Conservation (phyloP, 768 basidiomycete species). For the Mycena vulgaris region DNA sequence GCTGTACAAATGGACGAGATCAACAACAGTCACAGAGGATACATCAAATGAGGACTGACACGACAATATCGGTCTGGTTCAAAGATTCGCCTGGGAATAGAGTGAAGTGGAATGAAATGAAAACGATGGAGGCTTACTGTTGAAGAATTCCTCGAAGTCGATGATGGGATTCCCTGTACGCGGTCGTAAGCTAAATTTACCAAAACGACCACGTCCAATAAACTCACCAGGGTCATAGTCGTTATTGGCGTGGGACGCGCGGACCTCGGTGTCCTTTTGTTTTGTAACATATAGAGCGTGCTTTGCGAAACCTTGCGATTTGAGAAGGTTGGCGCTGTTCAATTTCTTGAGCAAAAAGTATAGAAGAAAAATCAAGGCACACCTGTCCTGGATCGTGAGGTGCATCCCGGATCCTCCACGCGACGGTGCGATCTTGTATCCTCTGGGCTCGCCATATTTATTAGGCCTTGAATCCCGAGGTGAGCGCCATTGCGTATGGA, state of each 20-base stretch:
- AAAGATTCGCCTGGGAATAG: conserved; percentile 28
- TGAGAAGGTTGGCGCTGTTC: conserved; percentile 52
- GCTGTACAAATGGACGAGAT: conserved; percentile 57
- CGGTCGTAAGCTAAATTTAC: neutral
- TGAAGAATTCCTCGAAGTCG: conserved; percentile 66
- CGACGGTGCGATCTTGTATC: conserved; percentile 67
- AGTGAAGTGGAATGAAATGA: conserved; percentile 33
- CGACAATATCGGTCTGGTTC: conserved; percentile 39
- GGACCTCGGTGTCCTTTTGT: conserved; percentile 67
- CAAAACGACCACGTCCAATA: neutral
- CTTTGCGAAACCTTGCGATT: conserved; percentile 69
- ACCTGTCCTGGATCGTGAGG: conserved; percentile 47
- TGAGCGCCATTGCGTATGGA: neutral
- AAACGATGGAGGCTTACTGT: conserved; percentile 54
- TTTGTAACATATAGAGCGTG: conserved; percentile 64
- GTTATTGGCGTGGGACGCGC: conserved; percentile 63
- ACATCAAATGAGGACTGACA: conserved; percentile 39
- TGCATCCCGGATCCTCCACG: conserved; percentile 38
- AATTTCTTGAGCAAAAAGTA: neutral
- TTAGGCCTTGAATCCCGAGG: conserved; percentile 47
- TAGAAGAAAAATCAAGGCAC: neutral
- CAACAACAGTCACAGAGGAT: neutral
- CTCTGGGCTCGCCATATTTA: conserved; percentile 62
- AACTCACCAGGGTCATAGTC: conserved; percentile 61
- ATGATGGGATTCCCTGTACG: conserved; percentile 52